Evolutionary conservation across 1,284 basidiomycete species (phyloP).

Genomic region (Marasmius tenuissimus): DNA sequence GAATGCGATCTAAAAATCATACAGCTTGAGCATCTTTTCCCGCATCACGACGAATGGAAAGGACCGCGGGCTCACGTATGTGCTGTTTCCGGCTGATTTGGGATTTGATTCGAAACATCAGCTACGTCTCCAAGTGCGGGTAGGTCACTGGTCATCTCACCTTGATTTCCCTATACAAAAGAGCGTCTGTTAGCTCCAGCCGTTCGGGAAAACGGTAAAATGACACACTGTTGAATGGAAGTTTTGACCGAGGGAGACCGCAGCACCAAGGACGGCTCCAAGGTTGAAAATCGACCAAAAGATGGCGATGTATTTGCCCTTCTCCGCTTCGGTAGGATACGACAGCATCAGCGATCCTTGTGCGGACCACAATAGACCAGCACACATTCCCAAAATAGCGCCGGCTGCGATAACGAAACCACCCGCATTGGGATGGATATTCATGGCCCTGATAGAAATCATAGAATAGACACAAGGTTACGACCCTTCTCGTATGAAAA

Average conservation of each 20-base stretch:
- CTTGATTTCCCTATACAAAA: not conserved
- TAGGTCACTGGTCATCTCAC: not conserved
- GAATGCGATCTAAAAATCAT: slow-evolving; percentile 61
- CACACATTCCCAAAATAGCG: slow-evolving; percentile 51
- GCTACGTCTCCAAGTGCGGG: slow-evolving; percentile 28
- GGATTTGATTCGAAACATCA: not conserved
- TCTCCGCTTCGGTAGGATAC: slow-evolving; percentile 60
- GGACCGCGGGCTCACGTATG: slow-evolving; percentile 49
- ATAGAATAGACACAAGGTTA: not conserved
- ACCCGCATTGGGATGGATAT: slow-evolving; percentile 61
- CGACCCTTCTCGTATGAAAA: not conserved
- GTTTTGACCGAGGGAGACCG: slow-evolving; percentile 9
- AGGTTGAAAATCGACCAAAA: slow-evolving; percentile 74
- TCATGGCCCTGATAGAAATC: slow-evolving; percentile 58
- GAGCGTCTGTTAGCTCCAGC: not conserved
- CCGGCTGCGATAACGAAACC: slow-evolving; percentile 77
- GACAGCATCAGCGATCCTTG: slow-evolving; percentile 68
- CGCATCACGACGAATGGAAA: not conserved
- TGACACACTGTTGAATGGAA: slow-evolving; percentile 7
- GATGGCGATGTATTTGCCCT: slow-evolving; percentile 59
- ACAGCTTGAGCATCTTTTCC: not conserved
- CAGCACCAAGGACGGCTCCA: slow-evolving; percentile 59
- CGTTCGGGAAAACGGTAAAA: not conserved
- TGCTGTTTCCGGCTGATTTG: slow-evolving; percentile 51
- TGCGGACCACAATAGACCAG: slow-evolving; percentile 66